These are phyloP conservation scores for Brasenia schreberi DNA, from an alignment of 164 flowering plant species.

Conservation along the genomic window DNA sequence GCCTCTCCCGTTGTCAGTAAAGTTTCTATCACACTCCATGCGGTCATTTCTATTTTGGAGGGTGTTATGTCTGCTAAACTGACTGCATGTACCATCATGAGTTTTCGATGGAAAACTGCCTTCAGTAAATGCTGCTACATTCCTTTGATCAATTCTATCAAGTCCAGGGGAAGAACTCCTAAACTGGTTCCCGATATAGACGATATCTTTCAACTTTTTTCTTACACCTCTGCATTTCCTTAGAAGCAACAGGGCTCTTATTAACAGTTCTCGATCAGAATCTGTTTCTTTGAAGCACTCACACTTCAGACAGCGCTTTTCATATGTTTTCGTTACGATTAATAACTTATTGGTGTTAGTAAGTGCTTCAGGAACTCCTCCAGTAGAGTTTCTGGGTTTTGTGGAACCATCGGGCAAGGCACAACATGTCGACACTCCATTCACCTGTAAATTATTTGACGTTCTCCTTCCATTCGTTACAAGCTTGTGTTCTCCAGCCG, in stretches of 20 bases:
- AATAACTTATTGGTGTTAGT: background rate
- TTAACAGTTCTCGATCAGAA: constrained; percentile 6
- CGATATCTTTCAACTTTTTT: background rate
- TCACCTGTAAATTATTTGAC: background rate
- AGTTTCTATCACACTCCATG: background rate
- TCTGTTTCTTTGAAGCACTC: background rate
- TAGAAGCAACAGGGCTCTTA: constrained; percentile 23
- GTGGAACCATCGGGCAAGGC: background rate
- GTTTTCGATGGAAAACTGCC: background rate
- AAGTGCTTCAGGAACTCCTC: background rate
- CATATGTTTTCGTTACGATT: background rate
- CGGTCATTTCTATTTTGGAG: background rate
- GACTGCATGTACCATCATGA: background rate
- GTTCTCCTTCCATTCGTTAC: background rate
- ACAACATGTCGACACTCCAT: background rate
- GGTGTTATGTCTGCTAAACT: background rate
- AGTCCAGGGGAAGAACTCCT: background rate
- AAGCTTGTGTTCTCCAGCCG: background rate
- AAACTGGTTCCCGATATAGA: too few species aligned
- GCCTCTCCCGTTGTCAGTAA: background rate
- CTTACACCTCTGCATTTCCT: constrained; percentile 24
- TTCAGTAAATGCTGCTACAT: background rate
- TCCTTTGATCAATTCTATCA: background rate
- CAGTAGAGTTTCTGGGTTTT: background rate
- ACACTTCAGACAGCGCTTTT: background rate